Evolutionary conservation across 164 flowering plant species (phyloP).

Genomic region (Hamamelis virginiana): DNA sequence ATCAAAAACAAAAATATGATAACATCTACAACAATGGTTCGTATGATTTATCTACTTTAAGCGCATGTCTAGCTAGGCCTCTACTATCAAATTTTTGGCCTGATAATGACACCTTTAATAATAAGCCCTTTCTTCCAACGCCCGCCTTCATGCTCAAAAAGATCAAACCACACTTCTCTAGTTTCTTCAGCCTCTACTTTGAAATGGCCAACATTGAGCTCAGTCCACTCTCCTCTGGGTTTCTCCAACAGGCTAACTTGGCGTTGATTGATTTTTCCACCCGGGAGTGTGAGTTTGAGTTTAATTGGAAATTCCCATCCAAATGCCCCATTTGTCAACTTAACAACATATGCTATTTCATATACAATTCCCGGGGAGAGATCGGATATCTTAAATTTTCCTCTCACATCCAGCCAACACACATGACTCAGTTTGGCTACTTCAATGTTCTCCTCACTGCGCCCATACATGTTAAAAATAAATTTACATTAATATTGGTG

Average conservation of each 20-base stretch:
- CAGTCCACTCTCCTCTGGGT: conserved; percentile 19
- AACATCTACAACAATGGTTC: too few relatives aligned
- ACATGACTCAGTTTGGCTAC: conserved; percentile 7
- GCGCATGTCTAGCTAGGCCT: too few relatives aligned
- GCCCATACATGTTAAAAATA: not conserved
- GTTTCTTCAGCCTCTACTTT: not conserved
- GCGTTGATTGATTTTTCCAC: not conserved
- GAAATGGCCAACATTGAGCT: conserved; percentile 14
- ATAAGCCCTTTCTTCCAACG: conserved; percentile 11
- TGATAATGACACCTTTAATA: conserved; percentile 7
- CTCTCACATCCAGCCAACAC: conserved; percentile 17
- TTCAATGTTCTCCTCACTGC: conserved; percentile 18
- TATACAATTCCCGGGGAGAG: conserved; percentile 17
- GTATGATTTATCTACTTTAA: too few relatives aligned
- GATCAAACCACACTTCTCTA: conserved; percentile 1
- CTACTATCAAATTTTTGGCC: too few relatives aligned
- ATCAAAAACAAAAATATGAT: too few relatives aligned
- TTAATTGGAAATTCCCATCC: conserved; percentile 24
- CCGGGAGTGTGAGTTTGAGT: conserved; percentile 6
- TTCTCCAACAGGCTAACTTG: conserved; percentile 15
- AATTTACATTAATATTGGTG: not conserved
- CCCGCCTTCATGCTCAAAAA: conserved; percentile 2
- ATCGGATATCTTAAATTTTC: conserved; percentile 12
- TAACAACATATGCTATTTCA: conserved; percentile 12
- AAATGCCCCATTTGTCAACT: conserved; percentile 9